Base-by-base conservation (phyloP, 139 green algal genomes). In the Coccomyxa sp. region DNA sequence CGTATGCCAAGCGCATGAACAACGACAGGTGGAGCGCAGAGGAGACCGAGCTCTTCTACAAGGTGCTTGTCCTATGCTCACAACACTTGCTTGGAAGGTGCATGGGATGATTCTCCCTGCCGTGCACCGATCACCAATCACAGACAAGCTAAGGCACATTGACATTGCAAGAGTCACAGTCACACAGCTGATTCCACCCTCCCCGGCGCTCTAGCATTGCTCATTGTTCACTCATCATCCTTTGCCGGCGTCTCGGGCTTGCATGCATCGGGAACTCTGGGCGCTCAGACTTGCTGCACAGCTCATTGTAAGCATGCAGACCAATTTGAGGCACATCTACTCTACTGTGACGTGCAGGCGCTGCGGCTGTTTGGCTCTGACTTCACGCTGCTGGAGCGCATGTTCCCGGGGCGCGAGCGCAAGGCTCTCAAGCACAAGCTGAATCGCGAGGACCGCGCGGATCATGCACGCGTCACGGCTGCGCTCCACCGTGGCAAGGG, bases 281-380 rank as follows among this genome's bases (percentile, higher is more conserved):
- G 38, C 38, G 3, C 7, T 51, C 38, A 51, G 38, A 51, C 38
- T 51, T 7, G 38, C 38, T 51, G 38, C 38, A 51, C 38, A 51
- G 38, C 38, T 51, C 38, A 51, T 51, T 75, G 67, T 27, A 25
- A 10, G 23, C 67, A 13, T 30, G 67, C 67, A 75, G 23, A 75
- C 21, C 67, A 75, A 13, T 75, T 75, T 7, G 3, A 13, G 67
- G 11, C 11, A 1, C 28, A 21, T 78, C n/a, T 78, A 10, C 17
- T 57, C 3, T 21, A 1, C 9, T 21, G 9, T 31, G 1, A 58
- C 3, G 13, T 59, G 82, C 85, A 90, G 86, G 88, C 88, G 13
- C 81, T 96, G 21, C 76, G 81, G 45, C 84, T 90, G 83, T 96
- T 96, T 84, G 93, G 93, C 59, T 95, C 93, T 28, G 92, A 96